These are phyloP conservation scores for Ogataea hybrid DNA, from an alignment of 1,139 yeast species.

Conservation along the genomic window DNA sequence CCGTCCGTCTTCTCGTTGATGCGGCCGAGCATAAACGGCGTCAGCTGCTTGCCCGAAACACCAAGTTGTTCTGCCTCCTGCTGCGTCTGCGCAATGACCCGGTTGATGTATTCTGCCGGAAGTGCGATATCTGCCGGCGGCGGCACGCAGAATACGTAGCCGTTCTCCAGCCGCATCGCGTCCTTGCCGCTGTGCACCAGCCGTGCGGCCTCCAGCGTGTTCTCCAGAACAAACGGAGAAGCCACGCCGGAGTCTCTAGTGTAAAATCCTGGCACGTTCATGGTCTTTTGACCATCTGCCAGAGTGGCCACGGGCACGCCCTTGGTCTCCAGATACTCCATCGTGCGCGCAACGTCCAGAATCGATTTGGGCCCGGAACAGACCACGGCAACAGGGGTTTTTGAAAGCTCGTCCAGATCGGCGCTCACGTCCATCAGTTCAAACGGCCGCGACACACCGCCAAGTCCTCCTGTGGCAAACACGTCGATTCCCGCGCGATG, in stretches of 20 bases:
- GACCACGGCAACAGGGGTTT: constrained; percentile 83
- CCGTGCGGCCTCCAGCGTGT: constrained; percentile 58
- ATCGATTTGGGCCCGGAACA: constrained; percentile 92
- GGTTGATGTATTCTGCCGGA: constrained; percentile 49
- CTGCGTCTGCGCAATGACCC: constrained; percentile 58
- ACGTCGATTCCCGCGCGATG: constrained; percentile 74
- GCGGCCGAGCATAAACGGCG: constrained; percentile 70
- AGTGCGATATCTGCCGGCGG: constrained; percentile 69
- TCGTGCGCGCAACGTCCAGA: constrained; percentile 73
- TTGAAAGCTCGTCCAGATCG: constrained; percentile 79
- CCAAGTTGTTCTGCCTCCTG: constrained; percentile 52
- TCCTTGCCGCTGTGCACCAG: constrained; percentile 53
- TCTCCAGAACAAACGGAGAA: constrained; percentile 64
- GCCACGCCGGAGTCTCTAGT: constrained; percentile 70
- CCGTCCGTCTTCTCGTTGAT: constrained; percentile 71
- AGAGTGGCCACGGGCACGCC: constrained; percentile 58
- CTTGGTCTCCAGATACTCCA: constrained; percentile 87
- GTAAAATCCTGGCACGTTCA: constrained; percentile 81
- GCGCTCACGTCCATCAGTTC: constrained; percentile 79
- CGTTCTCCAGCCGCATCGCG: constrained; percentile 54
- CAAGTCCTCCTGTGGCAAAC: constrained; percentile 92
- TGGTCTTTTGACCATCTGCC: constrained; percentile 32
- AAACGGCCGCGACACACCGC: constrained; percentile 87
- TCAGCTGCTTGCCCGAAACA: constrained; percentile 67
- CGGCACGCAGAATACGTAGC: constrained; percentile 78